A percentile compares a stretch with the other conserved stretches of the same genome.
These are phyloP conservation scores for Collybia mongolica DNA, from an alignment of 768 basidiomycete species.

Conservation along the genomic window DNA sequence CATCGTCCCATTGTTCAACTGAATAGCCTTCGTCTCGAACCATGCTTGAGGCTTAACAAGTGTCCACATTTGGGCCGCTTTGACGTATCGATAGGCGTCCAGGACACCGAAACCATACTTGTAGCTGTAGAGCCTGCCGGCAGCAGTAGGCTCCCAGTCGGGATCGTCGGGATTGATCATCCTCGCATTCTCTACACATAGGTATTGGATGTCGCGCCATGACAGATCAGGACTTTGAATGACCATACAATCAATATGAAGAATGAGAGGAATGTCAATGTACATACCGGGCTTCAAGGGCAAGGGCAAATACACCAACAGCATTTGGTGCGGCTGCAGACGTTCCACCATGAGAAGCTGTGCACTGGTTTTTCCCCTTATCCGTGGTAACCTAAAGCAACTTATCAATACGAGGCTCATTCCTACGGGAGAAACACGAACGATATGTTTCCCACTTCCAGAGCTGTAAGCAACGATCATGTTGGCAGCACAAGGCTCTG, in stretches of 20 bases:
- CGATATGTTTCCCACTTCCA: conserved; percentile 90
- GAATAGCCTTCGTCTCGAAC: conserved; percentile 74
- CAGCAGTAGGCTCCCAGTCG: conserved; percentile 86
- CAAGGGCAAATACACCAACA: conserved; percentile 89
- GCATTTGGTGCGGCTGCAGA: conserved; percentile 98
- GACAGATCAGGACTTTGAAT: conserved; percentile 79
- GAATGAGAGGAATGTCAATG: background rate
- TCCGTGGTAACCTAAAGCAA: conserved; percentile 85
- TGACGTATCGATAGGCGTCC: conserved; percentile 81
- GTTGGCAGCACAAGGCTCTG: conserved; percentile 96
- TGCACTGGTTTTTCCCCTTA: conserved; percentile 80
- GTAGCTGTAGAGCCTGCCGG: conserved; percentile 69
- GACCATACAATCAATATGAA: conserved; percentile 4
- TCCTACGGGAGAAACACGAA: conserved; percentile 38
- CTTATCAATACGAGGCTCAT: too few species aligned
- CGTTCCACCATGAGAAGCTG: conserved; percentile 87
- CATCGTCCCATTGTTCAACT: conserved; percentile 61
- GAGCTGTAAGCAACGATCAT: conserved; percentile 96
- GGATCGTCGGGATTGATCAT: conserved; percentile 86
- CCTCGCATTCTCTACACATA: conserved; percentile 75
- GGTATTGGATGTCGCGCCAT: conserved; percentile 95
- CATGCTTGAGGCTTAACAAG: conserved; percentile 94
- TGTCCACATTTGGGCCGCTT: conserved; percentile 77
- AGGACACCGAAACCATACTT: conserved; percentile 95
- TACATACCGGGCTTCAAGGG: conserved; percentile 77